Base-by-base conservation (phyloP, 495 filamentous ascomycete genomes). In the Penicillium parvum region DNA sequence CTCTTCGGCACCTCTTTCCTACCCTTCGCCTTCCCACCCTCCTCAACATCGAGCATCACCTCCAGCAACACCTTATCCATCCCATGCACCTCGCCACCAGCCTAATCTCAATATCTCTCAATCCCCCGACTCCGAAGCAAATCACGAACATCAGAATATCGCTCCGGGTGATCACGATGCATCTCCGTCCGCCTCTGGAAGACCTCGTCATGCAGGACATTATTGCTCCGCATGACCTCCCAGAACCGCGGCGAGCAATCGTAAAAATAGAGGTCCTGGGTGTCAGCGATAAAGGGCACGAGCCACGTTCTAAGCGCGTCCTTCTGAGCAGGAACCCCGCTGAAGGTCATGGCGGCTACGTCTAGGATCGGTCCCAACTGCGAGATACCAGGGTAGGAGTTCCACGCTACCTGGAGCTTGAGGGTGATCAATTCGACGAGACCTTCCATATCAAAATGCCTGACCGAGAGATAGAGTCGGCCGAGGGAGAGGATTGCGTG, bases 331-430 rank as follows among this genome's bases (percentile, higher is more conserved):
- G 1, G 8, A 1, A 14, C 3, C 0, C 30, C 32, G 1, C 19
- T 20, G 20, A 41, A 47, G 1, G 23, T 35, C 8, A 49, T 16
- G 0, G 2, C 5, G 3, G 41, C 22, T 5, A 57, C 21, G 1
- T 42, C 32, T 0, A 60, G 37, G 2, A 60, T 10, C 0, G 45
- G 40, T 8, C 23, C 23, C 14, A 49, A 37, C 9, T 52, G 51
- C 5, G 11, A 36, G 0, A 55, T 10, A 7, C 45, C 48, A 0
- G 41, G 45, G 32, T 61, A 58, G 0, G 38, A 52, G n/a, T 61
- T 61, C 58, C 58, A 61, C 12, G 43, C 42, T 2, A 41, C 41
- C 20, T 58, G 55, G 1, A 61, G 44, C 29, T 61, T 61, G 11
- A 43, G 7, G 0, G 46, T 32, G n/a, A 50, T 49, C 7, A 26